Conservation (phyloP, 129 eudicot species). For the Tanacetum coccineum region DNA sequence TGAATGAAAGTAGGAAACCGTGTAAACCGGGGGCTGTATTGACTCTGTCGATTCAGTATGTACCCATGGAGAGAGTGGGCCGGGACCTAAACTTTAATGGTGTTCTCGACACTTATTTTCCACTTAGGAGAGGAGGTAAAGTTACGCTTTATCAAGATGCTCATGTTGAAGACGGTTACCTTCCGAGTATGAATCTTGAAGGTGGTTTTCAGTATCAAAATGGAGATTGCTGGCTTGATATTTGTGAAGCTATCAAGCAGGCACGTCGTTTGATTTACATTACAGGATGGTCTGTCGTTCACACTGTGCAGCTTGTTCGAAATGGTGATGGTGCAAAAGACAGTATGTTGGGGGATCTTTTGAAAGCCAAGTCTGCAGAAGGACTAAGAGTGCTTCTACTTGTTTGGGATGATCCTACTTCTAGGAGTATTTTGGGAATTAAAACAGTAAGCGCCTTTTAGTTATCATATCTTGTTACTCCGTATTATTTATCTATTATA, state of each 20-base stretch:
- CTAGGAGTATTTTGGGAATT: constrained; percentile 36
- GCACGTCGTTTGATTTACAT: constrained; percentile 41
- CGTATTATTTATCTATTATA: background rate
- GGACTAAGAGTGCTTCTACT: constrained; percentile 48
- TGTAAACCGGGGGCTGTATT: constrained; percentile 33
- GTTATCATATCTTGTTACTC: background rate
- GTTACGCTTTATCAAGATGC: constrained; percentile 53
- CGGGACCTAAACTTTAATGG: constrained; percentile 22
- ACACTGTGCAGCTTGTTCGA: constrained; percentile 39
- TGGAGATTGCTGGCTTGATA: constrained; percentile 46
- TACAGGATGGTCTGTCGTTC: constrained; percentile 44
- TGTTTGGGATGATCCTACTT: constrained; percentile 47
- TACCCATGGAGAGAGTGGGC: constrained; percentile 25
- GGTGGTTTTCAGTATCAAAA: constrained; percentile 28
- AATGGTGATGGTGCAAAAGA: constrained; percentile 31
- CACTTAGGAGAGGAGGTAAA: constrained; percentile 41
- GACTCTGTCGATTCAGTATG: constrained; percentile 35
- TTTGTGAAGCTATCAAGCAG: constrained; percentile 36
- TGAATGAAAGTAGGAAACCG: constrained; percentile 31
- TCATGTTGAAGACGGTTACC: constrained; percentile 36
- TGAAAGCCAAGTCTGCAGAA: constrained; percentile 40
- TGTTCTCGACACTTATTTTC: constrained; percentile 42
- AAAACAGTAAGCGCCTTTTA: constrained; percentile 30
- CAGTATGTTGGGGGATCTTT: constrained; percentile 36
- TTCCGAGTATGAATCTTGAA: constrained; percentile 31